Evolutionary conservation across 805 yeast species (phyloP).

Genomic region (Wickerhamomyces sydowiorum): DNA sequence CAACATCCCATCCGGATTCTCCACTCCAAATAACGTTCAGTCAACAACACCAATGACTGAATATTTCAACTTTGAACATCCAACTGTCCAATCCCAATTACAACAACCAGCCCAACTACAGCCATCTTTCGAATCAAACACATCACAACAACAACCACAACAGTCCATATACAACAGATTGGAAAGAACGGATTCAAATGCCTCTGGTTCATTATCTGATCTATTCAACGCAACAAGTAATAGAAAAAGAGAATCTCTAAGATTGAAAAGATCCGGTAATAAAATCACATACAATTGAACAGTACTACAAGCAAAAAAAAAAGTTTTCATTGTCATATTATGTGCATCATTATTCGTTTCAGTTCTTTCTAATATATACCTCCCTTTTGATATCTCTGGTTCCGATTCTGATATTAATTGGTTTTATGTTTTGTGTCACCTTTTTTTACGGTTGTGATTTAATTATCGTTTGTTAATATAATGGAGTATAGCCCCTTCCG

Average conservation of each 20-base stretch:
- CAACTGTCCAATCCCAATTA: conserved; percentile 9
- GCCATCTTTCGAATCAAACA: conserved; percentile 16
- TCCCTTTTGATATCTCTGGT: no score
- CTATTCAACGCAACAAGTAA: conserved; percentile 40
- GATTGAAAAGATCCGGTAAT: conserved; percentile 37
- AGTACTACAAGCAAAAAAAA: no score
- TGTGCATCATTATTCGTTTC: background rate
- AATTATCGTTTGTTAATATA: no score
- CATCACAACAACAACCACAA: conserved; percentile 8
- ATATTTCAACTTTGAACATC: conserved; percentile 21
- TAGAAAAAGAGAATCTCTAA: conserved; percentile 47
- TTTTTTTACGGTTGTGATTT: no score
- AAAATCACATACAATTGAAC: conserved; percentile 2
- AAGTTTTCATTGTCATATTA: no score
- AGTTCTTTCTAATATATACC: no score
- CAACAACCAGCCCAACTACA: conserved; percentile 11
- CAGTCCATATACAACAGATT: conserved; percentile 8
- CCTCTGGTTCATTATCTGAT: conserved; percentile 10
- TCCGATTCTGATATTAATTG: no score
- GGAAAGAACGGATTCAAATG: conserved; percentile 4
- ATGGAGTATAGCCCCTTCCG: no score
- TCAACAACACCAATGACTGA: conserved; percentile 5
- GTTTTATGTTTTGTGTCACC: no score
- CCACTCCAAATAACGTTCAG: background rate
- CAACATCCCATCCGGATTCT: background rate